A percentile compares a stretch with the other conserved stretches of the same genome.
Conservation (phyloP, 305 asterid genomes). For the Plantago coronopus region DNA sequence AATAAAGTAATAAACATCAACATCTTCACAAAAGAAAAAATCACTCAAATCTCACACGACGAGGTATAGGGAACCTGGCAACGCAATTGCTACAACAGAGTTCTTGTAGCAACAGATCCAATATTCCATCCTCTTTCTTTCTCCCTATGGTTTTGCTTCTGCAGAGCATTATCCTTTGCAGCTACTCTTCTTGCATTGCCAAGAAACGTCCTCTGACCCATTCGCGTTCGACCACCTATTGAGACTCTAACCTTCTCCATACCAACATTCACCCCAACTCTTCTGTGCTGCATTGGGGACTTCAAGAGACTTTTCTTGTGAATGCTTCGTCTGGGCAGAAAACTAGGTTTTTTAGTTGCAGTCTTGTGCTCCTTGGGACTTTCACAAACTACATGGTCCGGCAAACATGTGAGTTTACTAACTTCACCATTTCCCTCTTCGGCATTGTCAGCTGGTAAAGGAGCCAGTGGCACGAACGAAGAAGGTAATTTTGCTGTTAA, state of each 20-base stretch:
- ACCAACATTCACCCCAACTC: slow-evolving; percentile 81
- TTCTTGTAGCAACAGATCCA: slow-evolving; percentile 51
- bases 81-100: slow-evolving; percentile 20
- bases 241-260: slow-evolving; percentile 86
- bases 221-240: slow-evolving; percentile 72
- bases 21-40: neutral
- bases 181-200: slow-evolving; percentile 62
- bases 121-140: slow-evolving; percentile 89
- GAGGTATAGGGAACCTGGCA: neutral
- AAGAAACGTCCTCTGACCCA: slow-evolving; percentile 55
- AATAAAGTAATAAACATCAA: slow-evolving; percentile 15
- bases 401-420: slow-evolving; percentile 36
- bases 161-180: slow-evolving; percentile 40
- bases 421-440: slow-evolving; percentile 25
- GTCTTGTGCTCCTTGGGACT: slow-evolving; percentile 56
- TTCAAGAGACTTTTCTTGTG: slow-evolving; percentile 61
- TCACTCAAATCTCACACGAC: slow-evolving; percentile 1
- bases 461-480: slow-evolving; percentile 42
- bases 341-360: slow-evolving; percentile 16
- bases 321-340: slow-evolving; percentile 56
- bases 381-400: slow-evolving; percentile 40
- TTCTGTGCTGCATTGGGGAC: slow-evolving; percentile 67
- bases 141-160: slow-evolving; percentile 59
- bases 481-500: slow-evolving; percentile 36
- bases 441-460: slow-evolving; percentile 37